Conservation (phyloP, 139 green algal genomes). For the Micractinium sp. region DNA sequence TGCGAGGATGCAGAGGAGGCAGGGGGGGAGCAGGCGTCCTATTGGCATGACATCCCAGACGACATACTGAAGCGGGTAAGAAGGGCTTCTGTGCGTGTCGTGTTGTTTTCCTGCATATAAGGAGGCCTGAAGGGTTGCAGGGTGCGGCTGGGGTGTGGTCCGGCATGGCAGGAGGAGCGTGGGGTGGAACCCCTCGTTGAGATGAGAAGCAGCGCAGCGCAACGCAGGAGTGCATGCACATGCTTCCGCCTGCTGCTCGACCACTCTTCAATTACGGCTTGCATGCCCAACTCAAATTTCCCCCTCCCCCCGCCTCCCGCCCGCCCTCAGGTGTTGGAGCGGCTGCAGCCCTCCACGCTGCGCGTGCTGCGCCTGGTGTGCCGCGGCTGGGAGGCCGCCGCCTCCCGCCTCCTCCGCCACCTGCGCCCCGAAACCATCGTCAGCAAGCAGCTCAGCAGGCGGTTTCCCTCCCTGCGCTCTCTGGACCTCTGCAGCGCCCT, state of each 20-base stretch:
- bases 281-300: not conserved
- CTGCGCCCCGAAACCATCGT: slow-evolving; percentile 4
- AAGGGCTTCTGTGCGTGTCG: too few species aligned
- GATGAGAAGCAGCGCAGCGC: too few species aligned
- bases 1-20: not conserved
- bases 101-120: too few species aligned
- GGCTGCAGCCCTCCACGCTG: slow-evolving; percentile 28
- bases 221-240: not conserved
- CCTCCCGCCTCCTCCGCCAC: slow-evolving; percentile 19
- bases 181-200: too few species aligned
- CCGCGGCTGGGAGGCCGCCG: slow-evolving; percentile 27
- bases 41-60: slow-evolving; percentile 2
- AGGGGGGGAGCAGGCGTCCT: not conserved
- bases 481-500: slow-evolving; percentile 8
- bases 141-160: too few species aligned
- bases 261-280: not conserved
- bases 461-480: slow-evolving; percentile 24
- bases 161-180: too few species aligned
- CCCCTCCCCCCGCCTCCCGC: not conserved
- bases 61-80: slow-evolving; percentile 12
- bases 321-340: slow-evolving; percentile 16
- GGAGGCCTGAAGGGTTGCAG: too few species aligned
- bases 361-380: slow-evolving; percentile 39
- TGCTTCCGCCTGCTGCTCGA: too few species aligned
- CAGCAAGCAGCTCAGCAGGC: slow-evolving; percentile 12